Evolutionary conservation across 805 yeast species (phyloP), one percentile per base, ranked within the genome.

Genomic region (Myxozyma lipomycoides): DNA sequence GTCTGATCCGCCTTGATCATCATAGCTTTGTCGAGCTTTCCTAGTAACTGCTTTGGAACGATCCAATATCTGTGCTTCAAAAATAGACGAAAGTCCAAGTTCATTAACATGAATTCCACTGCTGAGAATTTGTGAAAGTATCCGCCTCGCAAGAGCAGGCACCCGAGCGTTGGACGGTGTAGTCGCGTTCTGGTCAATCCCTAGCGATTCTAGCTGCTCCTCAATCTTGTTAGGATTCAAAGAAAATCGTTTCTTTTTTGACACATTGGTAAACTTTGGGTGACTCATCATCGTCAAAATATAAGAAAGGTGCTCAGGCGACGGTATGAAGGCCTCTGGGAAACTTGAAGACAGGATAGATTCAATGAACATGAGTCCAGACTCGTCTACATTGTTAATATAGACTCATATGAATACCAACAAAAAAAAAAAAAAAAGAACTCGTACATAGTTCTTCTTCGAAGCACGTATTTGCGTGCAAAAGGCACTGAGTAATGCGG

Each of bases 381-480:
- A 17, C 30, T 45, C 45, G 34, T 51, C 59, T 55, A 23, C 2
- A 6, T n/a, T 24, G 5, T 15, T n/a, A 35, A 37, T 40, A 30
- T 40, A 39, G 18, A 9, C 17, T n/a, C 46, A 5, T 15, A 17
- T 18, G 4, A 23, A 18, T 15, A 23, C 15, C 10, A 19, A 44
- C 28, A 7, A 21, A 24, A 24, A 12, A 6, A 39, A 6, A n/a
- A 15, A 17, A n/a, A 39, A 6, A 6, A 12, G 9, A 23, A 40
- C 58, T 10, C 41, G n/a, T n/a, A 54, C 58, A 54, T 12, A 54
- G 25, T 32, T 54, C 55, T 7, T 49, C 49, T 24, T 54, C 58
- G 25, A 54, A 46, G 23, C 40, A 37, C 3, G 48, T 39, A 21
- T 54, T 55, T 15, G 45, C 48, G 24, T 54, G 51, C n/a, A 43